A percentile compares a stretch with the other conserved stretches of the same genome.
phyloP scores from a whole-genome alignment of 1,284 basidiomycete species.

The Trichosporon coremiiforme region DNA sequence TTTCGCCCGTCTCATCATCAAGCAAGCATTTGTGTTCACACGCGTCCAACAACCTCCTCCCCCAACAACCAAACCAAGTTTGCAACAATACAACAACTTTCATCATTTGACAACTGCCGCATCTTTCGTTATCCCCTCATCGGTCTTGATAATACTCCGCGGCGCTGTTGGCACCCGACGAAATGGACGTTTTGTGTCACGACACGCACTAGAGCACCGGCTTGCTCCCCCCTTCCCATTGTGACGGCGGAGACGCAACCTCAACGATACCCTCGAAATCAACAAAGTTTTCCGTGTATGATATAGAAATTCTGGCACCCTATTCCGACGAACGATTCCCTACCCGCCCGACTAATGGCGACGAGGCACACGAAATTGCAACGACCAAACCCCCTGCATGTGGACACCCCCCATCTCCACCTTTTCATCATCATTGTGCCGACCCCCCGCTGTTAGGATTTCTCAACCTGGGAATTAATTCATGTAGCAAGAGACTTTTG shows the following conservation, averaged over 20 bases:
- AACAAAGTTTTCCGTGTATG: slow-evolving; percentile 30
- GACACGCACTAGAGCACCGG: slow-evolving; percentile 26
- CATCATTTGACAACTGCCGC: slow-evolving; percentile 26
- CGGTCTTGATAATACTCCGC: slow-evolving; percentile 25
- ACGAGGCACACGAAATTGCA: slow-evolving; percentile 30
- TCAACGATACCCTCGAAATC: slow-evolving; percentile 23
- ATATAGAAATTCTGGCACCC: slow-evolving; percentile 29
- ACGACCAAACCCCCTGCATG: background rate
- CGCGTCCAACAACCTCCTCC: slow-evolving; percentile 3
- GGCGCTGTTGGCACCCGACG: slow-evolving; percentile 34
- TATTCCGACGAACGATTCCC: slow-evolving; percentile 33
- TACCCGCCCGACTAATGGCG: slow-evolving; percentile 26
- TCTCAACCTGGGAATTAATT: slow-evolving; percentile 19
- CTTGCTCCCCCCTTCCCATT: slow-evolving; percentile 27
- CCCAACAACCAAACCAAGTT: background rate
- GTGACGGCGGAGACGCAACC: slow-evolving; percentile 28
- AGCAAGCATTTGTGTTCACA: slow-evolving; percentile 33
- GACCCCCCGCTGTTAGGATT: slow-evolving; percentile 33
- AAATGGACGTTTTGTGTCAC: slow-evolving; percentile 32
- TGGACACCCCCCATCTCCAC: slow-evolving; percentile 3
- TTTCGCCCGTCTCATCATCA: slow-evolving; percentile 30
- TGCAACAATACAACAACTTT: slow-evolving; percentile 21
- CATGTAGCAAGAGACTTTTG: slow-evolving; percentile 28
- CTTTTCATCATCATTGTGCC: slow-evolving; percentile 29
- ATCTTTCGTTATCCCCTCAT: slow-evolving; percentile 20